A percentile compares a stretch with the other conserved stretches of the same genome.
phyloP scores from a whole-genome alignment of 306 rosid species.

The Cicer chorassanicum region DNA sequence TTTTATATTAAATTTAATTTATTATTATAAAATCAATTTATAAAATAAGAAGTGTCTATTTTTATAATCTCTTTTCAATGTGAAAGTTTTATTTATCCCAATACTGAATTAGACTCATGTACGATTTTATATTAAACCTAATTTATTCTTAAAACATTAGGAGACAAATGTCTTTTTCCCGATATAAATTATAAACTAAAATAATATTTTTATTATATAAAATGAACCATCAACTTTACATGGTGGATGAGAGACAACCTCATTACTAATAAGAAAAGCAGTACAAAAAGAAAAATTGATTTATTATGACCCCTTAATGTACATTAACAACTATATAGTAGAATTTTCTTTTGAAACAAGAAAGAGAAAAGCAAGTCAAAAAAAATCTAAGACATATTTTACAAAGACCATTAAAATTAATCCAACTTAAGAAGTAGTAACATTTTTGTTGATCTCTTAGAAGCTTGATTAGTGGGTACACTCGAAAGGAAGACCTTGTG shows the following conservation, averaged over 20 bases:
- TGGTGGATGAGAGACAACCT: too few relatives aligned
- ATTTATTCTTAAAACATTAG: too few relatives aligned
- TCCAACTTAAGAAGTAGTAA: not conserved
- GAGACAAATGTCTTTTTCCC: too few relatives aligned
- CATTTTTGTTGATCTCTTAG: constrained; percentile 31
- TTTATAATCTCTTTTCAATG: too few relatives aligned
- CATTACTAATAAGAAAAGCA: not conserved
- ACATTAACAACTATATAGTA: constrained; percentile 32
- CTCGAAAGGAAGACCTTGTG: constrained; percentile 60
- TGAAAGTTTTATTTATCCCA: too few relatives aligned
- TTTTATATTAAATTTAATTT: too few relatives aligned
- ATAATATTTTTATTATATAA: constrained; percentile 25
- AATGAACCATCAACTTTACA: constrained; percentile 2
- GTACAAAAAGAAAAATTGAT: constrained; percentile 29
- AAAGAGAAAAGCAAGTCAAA: not conserved
- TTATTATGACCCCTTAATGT: constrained; percentile 39
- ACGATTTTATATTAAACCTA: too few relatives aligned
- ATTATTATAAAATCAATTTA: too few relatives aligned
- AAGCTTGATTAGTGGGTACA: constrained; percentile 43
- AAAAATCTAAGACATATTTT: constrained; percentile 45
- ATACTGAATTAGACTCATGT: too few relatives aligned
- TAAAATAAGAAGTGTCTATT: too few relatives aligned
- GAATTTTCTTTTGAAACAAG: not conserved
- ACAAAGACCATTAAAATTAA: constrained; percentile 33
- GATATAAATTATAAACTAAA: not conserved